Base-by-base conservation (phyloP, 805 yeast genomes). In the Isabelozyma gotoi region DNA sequence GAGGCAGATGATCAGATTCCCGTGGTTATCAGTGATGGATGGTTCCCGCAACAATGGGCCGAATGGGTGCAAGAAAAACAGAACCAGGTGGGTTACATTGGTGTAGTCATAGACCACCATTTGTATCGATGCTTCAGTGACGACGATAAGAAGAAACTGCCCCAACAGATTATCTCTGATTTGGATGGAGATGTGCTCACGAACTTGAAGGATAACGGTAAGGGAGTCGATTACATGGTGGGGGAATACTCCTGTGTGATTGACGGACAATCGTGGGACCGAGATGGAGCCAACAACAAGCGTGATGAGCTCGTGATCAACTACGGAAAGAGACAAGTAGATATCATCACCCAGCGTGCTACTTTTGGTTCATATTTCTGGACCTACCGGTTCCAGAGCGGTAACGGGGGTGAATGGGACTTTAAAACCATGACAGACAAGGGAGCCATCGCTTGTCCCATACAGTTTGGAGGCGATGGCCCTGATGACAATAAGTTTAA, bases 401-500 rank as follows among this genome's bases (percentile, higher is more conserved):
- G 97, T 2, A 85, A 84, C 57, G 97, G 97, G 35, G 98, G 98
- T 12, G 97, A 89, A 66, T 92, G 98, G 98, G 97, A 94, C 39
- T 84, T 88, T 65, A 74, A 76, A 18, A 86, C 89, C 31, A 88
- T 87, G 90, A 68, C 76, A 16, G 81, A 84, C 17, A 65, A 67
- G 41, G 89, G 88, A 1, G 78, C 82, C 7, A 56, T 68, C 14
- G 11, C 15, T 3, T 52, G 55, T 5, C 62, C 68, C 33, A 45
- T 55, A 3, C 53, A 60, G 31, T 50, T 48, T 27, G 55, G 59
- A 7, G 55, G 56, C 17, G 45, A 52, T 3, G 36, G 67, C 1
- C 84, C 85, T 1, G 63, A 60, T 17, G 63, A 71, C 16, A 57
- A 64, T 5, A 67, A 65, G 8, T 69, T 76, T 45, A 71, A 77